phyloP scores from a whole-genome alignment of 352 stramenopile genomes.

The Phytophthora idaei region DNA sequence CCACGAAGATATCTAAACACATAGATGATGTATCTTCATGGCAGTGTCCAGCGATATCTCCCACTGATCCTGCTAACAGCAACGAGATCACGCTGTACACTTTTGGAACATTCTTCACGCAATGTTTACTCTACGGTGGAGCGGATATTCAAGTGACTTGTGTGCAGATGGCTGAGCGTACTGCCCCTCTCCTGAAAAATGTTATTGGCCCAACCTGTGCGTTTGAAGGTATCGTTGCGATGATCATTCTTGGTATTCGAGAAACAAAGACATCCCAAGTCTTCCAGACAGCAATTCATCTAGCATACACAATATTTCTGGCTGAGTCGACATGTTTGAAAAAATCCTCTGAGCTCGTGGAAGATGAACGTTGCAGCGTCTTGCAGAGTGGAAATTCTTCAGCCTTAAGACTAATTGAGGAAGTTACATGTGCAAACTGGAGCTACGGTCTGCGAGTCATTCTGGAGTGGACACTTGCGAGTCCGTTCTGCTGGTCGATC shows the following conservation, averaged over 20 bases:
- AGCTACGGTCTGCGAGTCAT: conserved; percentile 35
- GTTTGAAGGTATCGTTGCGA: conserved; percentile 52
- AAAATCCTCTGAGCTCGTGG: neutral
- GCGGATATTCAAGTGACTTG: conserved; percentile 31
- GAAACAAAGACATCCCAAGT: conserved; percentile 25
- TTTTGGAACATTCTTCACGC: conserved; percentile 59
- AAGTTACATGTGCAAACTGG: conserved; percentile 25
- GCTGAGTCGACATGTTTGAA: conserved; percentile 1
- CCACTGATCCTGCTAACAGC: conserved; percentile 32
- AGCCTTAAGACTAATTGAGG: conserved; percentile 20
- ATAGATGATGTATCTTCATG: conserved; percentile 14
- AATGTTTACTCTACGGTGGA: conserved; percentile 40
- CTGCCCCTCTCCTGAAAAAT: conserved; percentile 27
- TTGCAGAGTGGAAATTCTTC: neutral
- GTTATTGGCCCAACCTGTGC: conserved; percentile 23
- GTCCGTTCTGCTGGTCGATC: conserved; percentile 41
- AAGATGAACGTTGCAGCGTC: neutral
- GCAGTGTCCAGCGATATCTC: conserved; percentile 27
- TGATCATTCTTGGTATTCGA: conserved; percentile 41
- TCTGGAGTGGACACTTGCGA: conserved; percentile 36
- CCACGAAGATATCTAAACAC: neutral
- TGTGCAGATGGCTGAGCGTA: conserved; percentile 43
- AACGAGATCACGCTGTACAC: conserved; percentile 43
- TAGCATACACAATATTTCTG: conserved; percentile 48
- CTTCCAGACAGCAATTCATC: conserved; percentile 50